These are phyloP conservation scores for Pleurotus tuber-regium DNA, from an alignment of 768 basidiomycete genomes.

Conservation along the genomic window DNA sequence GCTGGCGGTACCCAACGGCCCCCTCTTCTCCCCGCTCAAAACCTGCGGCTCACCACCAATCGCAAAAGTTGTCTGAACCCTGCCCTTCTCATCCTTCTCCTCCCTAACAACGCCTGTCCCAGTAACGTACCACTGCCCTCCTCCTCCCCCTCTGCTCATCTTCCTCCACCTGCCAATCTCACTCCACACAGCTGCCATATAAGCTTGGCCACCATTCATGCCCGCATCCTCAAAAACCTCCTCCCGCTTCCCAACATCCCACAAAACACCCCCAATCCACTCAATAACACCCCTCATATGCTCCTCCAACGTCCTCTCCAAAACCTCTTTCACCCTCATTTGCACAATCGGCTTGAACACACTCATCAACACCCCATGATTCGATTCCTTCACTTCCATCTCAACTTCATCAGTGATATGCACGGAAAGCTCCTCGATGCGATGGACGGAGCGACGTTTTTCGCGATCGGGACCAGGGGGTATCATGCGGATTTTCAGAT, in stretches of 20 bases:
- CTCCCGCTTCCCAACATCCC: constrained; percentile 53
- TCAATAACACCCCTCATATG: constrained; percentile 53
- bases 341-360: constrained; percentile 64
- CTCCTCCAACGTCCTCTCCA: constrained; percentile 56
- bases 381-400: constrained; percentile 55
- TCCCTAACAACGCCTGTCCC: constrained; percentile 64
- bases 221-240: constrained; percentile 70
- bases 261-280: constrained; percentile 53
- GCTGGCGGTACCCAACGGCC: constrained; percentile 57
- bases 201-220: constrained; percentile 41
- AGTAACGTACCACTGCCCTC: constrained; percentile 41
- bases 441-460: constrained; percentile 47
- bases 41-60: constrained; percentile 77
- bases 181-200: constrained; percentile 66
- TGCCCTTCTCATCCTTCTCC: constrained; percentile 30
- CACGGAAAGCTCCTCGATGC: constrained; percentile 54
- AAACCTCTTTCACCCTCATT: constrained; percentile 52
- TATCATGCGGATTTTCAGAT: constrained; percentile 63
- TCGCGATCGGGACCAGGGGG: constrained; percentile 49
- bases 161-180: constrained; percentile 68
- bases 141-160: constrained; percentile 37
- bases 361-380: constrained; percentile 59
- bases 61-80: constrained; percentile 42
- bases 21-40: constrained; percentile 62
- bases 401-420: constrained; percentile 55